These are phyloP conservation scores for Plasmodium gallinaceum DNA, from an alignment of 169 alveolate genomes.

Conservation along the genomic window DNA sequence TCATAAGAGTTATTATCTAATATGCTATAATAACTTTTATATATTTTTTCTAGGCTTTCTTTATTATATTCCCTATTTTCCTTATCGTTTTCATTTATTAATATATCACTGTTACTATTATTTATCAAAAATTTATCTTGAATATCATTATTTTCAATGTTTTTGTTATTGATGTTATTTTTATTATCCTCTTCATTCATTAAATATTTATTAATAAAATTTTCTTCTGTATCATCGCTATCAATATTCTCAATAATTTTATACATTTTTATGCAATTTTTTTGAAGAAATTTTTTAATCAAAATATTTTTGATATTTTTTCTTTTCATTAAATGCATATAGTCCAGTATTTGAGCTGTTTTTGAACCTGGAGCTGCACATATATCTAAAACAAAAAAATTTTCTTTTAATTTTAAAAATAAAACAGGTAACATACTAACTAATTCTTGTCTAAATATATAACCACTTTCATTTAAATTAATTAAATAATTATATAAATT, in stretches of 20 bases:
- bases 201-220: not conserved
- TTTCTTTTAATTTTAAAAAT: conserved; percentile 90
- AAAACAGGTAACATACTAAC: conserved; percentile 98
- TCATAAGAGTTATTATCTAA: conserved; percentile 56
- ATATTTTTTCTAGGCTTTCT: not conserved
- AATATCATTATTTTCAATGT: not conserved
- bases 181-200: not conserved
- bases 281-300: conserved; percentile 33
- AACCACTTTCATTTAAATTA: conserved; percentile 93
- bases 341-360: conserved; percentile 83
- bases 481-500: conserved; percentile 84
- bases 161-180: not conserved
- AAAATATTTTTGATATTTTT: conserved; percentile 35
- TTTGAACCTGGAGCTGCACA: conserved; percentile 98
- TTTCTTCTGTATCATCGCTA: not conserved
- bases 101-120: not conserved
- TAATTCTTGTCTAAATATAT: conserved; percentile 94
- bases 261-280: conserved; percentile 5
- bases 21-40: conserved; percentile 20
- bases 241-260: not conserved
- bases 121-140: not conserved
- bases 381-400: conserved; percentile 93
- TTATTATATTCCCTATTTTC: not conserved
- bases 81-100: not conserved
- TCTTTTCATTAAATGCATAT: conserved; percentile 66